These are phyloP conservation scores for Fusarium hostae DNA, from an alignment of 2,329 filamentous ascomycete species.

Conservation along the genomic window DNA sequence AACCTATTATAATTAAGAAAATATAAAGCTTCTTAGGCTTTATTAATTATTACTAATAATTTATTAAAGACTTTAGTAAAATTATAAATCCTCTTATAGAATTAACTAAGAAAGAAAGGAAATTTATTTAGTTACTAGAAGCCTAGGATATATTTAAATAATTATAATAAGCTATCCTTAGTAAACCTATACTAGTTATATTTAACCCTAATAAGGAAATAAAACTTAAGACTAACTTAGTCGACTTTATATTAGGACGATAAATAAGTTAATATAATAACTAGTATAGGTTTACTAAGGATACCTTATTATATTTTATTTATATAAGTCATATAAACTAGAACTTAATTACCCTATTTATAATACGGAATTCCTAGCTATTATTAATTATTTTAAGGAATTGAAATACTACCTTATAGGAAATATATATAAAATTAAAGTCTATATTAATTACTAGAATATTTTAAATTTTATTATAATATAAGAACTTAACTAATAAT, in stretches of 20 bases:
- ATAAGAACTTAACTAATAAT: no score
- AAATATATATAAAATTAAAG: no score
- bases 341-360: not conserved
- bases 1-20: no score
- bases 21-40: no score
- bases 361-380: not conserved
- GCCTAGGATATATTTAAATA: not conserved
- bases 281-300: not conserved
- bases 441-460: no score
- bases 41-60: no score
- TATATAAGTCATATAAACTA: not conserved
- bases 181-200: not conserved
- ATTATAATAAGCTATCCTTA: not conserved
- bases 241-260: no score
- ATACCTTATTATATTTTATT: not conserved
- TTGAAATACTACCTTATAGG: not conserved
- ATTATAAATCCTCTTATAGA: no score
- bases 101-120: not conserved
- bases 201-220: not conserved
- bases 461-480: no score
- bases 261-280: not conserved
- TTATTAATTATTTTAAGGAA: not conserved
- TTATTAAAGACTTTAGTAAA: no score
- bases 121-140: not conserved
- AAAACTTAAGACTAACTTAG: not conserved